A percentile compares a stretch with the other conserved stretches of the same genome.
Evolutionary conservation across 2,329 filamentous ascomycete species (phyloP).

Genomic region (Pyrenophora seminiperda): DNA sequence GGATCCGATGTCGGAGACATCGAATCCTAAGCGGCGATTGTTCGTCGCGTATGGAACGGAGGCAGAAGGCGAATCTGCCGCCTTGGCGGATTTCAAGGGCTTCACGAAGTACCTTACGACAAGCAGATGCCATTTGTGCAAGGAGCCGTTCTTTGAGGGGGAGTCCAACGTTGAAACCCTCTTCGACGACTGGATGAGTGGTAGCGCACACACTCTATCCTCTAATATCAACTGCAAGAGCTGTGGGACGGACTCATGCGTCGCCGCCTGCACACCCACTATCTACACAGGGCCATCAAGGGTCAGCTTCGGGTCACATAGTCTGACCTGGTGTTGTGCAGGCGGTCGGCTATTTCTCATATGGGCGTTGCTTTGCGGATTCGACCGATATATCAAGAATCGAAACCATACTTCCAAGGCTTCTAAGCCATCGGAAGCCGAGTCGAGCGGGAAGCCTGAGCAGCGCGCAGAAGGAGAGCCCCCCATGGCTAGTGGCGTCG

Average conservation of each 20-base stretch:
- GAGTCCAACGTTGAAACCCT: constrained; percentile 15
- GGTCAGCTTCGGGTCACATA: constrained; percentile 9
- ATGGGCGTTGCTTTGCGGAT: constrained; percentile 47
- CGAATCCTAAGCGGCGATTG: background rate
- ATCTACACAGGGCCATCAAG: constrained; percentile 1
- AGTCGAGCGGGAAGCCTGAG: background rate
- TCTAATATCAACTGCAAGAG: constrained; percentile 23
- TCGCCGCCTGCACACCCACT: constrained; percentile 22
- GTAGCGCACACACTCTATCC: constrained; percentile 7
- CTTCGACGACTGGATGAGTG: constrained; percentile 24
- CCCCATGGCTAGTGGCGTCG: too few species aligned
- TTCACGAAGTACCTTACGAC: constrained; percentile 19
- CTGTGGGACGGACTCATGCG: constrained; percentile 23
- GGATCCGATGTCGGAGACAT: too few species aligned
- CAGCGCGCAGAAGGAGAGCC: too few species aligned
- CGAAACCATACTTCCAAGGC: background rate
- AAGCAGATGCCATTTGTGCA: constrained; percentile 20
- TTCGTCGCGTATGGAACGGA: constrained; percentile 6
- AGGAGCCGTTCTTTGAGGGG: constrained; percentile 11
- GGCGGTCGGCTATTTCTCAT: constrained; percentile 41
- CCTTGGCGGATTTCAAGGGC: constrained; percentile 10
- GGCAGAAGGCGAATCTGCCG: background rate
- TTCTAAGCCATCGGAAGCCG: background rate
- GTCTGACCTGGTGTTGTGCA: constrained; percentile 45
- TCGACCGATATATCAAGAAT: constrained; percentile 36